Evolutionary conservation across 139 green algal genomes (phyloP).

Genomic region (Tetradesmus lagerheimii): DNA sequence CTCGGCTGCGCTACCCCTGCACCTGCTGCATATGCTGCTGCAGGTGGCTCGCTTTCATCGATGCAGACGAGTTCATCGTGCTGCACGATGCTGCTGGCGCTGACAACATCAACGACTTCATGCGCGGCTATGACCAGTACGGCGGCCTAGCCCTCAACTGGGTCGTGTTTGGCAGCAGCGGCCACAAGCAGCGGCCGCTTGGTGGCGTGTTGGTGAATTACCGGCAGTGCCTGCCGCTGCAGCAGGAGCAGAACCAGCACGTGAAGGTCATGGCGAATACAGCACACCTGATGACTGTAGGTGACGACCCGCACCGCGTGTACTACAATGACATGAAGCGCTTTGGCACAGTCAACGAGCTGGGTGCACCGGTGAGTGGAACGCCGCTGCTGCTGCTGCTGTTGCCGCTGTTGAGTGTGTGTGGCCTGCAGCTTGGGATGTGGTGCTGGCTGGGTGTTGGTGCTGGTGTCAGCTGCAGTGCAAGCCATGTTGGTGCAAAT

Average conservation of each 20-base stretch:
- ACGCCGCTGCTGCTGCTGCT: constrained; percentile 3
- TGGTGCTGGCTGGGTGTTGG: no score
- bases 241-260: constrained; percentile 48
- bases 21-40: not conserved
- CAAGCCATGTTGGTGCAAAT: no score
- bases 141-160: constrained; percentile 62
- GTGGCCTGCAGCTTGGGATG: not conserved
- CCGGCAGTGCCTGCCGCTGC: constrained; percentile 36
- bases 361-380: constrained; percentile 26
- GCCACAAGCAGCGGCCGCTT: constrained; percentile 41
- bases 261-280: constrained; percentile 54
- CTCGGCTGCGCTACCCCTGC: no score
- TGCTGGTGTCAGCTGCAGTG: no score
- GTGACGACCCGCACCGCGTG: constrained; percentile 56
- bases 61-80: constrained; percentile 68
- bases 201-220: constrained; percentile 52
- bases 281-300: constrained; percentile 34
- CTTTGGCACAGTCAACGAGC: constrained; percentile 51
- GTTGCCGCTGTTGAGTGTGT: not conserved
- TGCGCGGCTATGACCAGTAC: constrained; percentile 55
- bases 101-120: constrained; percentile 51
- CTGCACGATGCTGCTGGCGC: constrained; percentile 6
- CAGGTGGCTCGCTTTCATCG: constrained; percentile 68
- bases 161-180: constrained; percentile 59
- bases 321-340: constrained; percentile 39